A percentile compares a stretch with the other conserved stretches of the same genome.
Conservation (phyloP, 305 asterid genomes). For the Rubia balearica region DNA sequence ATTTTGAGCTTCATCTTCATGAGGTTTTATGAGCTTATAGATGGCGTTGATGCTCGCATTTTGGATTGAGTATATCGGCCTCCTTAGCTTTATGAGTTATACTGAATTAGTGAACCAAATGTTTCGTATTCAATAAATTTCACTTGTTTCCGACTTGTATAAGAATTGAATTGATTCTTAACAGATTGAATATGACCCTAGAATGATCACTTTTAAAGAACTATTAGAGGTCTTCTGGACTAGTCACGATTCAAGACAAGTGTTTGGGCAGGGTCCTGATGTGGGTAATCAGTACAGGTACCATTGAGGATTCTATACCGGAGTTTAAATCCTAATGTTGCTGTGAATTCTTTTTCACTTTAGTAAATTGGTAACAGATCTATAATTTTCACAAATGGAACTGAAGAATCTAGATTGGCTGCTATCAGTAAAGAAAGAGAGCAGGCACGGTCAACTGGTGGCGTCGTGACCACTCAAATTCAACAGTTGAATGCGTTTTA, state of each 20-base stretch:
- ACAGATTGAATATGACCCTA: conserved; percentile 88
- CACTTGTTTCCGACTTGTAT: background rate
- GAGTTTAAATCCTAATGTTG: conserved; percentile 6
- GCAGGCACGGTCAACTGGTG: conserved; percentile 70
- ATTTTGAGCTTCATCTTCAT: background rate
- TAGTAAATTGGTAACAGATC: conserved; percentile 45
- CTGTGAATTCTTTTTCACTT: background rate
- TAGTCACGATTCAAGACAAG: conserved; percentile 92
- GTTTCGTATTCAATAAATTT: background rate
- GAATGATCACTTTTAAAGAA: conserved; percentile 52
- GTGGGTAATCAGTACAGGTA: conserved; percentile 95
- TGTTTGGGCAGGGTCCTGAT: conserved; percentile 98
- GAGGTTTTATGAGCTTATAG: background rate
- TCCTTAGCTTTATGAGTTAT: background rate
- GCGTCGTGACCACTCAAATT: conserved; percentile 85
- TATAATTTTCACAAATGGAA: conserved; percentile 70
- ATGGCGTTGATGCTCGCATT: background rate
- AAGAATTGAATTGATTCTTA: conserved; percentile 15
- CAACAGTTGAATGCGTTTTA: conserved; percentile 61
- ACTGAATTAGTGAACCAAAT: background rate
- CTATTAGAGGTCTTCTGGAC: conserved; percentile 89
- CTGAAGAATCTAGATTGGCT: conserved; percentile 87
- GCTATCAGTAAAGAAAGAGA: conserved; percentile 90
- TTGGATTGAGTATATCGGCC: background rate
- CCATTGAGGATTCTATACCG: conserved; percentile 13